Base-by-base conservation (phyloP, 177 flowering plant species). In the Vitis hybrid region DNA sequence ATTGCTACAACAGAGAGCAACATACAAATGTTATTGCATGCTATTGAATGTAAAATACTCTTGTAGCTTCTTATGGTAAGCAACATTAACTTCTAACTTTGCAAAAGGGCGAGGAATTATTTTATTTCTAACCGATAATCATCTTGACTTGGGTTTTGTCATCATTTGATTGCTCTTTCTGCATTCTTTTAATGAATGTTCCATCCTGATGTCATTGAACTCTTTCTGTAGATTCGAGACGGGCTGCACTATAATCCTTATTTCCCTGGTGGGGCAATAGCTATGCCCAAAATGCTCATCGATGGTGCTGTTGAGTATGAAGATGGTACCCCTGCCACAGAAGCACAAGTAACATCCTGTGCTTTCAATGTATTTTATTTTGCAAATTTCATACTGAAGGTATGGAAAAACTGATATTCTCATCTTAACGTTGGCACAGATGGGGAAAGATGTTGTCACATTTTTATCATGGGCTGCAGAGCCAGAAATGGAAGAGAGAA, bases 181-280 rank as follows among this genome's bases (percentile, higher is more conserved):
- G 58, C 11, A 31, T 49, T 51, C 39, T 59, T 39, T 39, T 7
- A 39, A 39, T 39, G 5, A 39, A 5, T 39, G 45, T 39, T 26
- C 12, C 31, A 0, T 21, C 13, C 48, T 53, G 45, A 6, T 57
- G 55, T 10, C 51, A 51, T 49, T 31, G 19, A 69, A 60, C 45
- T 56, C 70, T 4, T 61, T 14, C 65, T 82, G 58, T 55, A 89
- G 93, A 85, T 89, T 33, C 74, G 93, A 56, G 91, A 87, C 14
- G 93, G 93, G 51, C 39, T 89, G 76, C 87, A 89, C 71, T 89
- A 89, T 65, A 89, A 89, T 64, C 91, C 93, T 64, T 89, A 89
- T 81, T 89, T 89, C 67, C 91, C 93, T 68, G 93, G 93, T 10
- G 93, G 93, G 67, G 93, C 93, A 8, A 89, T 89, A 72, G 93